Evolutionary conservation across 768 basidiomycete genomes (phyloP).

Genomic region (Leucosporidium scottii): DNA sequence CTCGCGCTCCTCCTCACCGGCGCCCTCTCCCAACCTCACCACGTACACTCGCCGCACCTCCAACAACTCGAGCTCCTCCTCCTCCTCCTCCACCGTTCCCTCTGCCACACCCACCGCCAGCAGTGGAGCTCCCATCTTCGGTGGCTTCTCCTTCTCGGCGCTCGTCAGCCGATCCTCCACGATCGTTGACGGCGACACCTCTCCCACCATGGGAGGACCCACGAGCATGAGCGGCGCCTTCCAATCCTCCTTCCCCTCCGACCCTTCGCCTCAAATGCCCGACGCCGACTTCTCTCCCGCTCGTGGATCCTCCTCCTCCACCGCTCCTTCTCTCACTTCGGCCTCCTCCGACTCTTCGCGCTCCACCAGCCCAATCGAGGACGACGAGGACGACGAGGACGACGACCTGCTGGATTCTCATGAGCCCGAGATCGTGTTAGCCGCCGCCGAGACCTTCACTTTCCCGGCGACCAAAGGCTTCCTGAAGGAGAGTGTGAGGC

Average conservation of each 20-base stretch:
- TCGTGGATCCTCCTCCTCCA: neutral
- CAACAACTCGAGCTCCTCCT: constrained; percentile 3
- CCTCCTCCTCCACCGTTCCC: constrained; percentile 9
- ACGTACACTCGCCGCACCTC: neutral
- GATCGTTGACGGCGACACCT: constrained; percentile 16
- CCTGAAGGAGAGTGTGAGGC: too few relatives aligned
- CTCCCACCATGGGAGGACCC: constrained; percentile 6
- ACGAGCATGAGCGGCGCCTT: neutral
- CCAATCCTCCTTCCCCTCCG: constrained; percentile 15
- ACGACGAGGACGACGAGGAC: too few relatives aligned
- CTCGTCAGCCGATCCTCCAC: constrained; percentile 10
- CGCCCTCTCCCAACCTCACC: constrained; percentile 1
- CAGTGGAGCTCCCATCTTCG: constrained; percentile 19
- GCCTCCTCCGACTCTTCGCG: neutral
- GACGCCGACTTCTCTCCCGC: neutral
- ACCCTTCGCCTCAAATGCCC: constrained; percentile 7
- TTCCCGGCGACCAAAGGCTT: too few relatives aligned
- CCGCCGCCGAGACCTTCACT: too few relatives aligned
- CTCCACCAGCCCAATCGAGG: neutral
- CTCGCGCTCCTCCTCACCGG: constrained; percentile 9
- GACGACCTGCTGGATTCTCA: too few relatives aligned
- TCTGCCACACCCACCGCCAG: neutral
- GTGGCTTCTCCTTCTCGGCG: constrained; percentile 27
- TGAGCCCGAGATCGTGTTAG: too few relatives aligned
- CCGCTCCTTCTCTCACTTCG: constrained; percentile 19